Percentiles rank a stretch among this genome's conserved stretches.
These are phyloP conservation scores for Debaryomyces singareniensis DNA, from an alignment of 1,139 yeast species.

Conservation along the genomic window DNA sequence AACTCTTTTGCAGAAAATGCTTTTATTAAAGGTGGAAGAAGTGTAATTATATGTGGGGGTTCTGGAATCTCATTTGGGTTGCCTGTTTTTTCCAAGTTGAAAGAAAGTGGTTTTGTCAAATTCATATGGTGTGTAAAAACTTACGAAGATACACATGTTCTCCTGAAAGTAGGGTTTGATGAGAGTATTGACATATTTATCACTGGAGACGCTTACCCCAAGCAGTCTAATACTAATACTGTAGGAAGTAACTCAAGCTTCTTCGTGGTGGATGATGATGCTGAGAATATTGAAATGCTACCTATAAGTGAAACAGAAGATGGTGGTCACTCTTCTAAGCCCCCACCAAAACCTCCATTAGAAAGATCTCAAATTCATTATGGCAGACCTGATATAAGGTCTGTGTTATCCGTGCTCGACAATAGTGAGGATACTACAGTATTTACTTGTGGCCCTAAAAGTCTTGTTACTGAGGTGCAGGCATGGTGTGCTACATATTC, in stretches of 20 bases:
- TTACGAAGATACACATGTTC: conserved; percentile 34
- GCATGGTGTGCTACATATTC: conserved; percentile 32
- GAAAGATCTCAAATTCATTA: too few relatives aligned
- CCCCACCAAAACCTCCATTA: too few relatives aligned
- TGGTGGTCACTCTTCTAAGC: too few relatives aligned
- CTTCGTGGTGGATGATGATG: conserved; percentile 8
- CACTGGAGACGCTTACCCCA: conserved; percentile 10
- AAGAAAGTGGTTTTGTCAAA: conserved; percentile 10
- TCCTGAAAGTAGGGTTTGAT: conserved; percentile 27
- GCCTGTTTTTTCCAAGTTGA: conserved; percentile 44
- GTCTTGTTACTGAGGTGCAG: conserved; percentile 43
- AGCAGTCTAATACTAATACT: conserved; percentile 1
- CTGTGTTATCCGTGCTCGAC: neutral
- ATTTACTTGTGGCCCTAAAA: conserved; percentile 66
- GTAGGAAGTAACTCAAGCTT: neutral
- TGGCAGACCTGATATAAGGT: neutral
- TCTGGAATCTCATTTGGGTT: conserved; percentile 78
- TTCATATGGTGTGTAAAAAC: conserved; percentile 51
- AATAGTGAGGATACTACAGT: conserved; percentile 25
- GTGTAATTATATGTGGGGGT: conserved; percentile 72
- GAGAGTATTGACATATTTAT: conserved; percentile 15
- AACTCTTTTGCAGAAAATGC: conserved; percentile 21
- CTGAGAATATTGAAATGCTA: conserved; percentile 9
- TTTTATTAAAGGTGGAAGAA: conserved; percentile 40
- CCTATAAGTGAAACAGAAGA: neutral